phyloP scores from a whole-genome alignment of 2,329 filamentous ascomycete species.

The Aureobasidium leucospermi region DNA sequence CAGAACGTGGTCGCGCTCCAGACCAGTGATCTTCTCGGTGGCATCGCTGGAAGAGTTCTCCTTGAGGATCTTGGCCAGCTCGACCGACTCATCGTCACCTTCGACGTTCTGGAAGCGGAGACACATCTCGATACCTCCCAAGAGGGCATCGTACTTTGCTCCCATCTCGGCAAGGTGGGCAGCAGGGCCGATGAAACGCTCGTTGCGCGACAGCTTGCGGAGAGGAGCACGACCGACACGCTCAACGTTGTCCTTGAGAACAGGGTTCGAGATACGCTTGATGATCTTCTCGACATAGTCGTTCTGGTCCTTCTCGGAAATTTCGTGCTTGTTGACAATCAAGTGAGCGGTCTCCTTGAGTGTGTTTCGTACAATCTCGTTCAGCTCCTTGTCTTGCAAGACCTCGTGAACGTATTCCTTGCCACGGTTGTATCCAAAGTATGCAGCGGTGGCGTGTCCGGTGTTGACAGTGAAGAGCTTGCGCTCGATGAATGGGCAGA shows the following conservation, averaged over 20 bases:
- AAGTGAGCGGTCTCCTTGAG: constrained; percentile 80
- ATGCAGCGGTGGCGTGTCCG: constrained; percentile 89
- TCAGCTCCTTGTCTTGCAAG: constrained; percentile 71
- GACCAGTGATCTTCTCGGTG: constrained; percentile 71
- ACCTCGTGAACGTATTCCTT: constrained; percentile 88
- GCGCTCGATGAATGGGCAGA: constrained; percentile 94
- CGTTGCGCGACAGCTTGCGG: constrained; percentile 88
- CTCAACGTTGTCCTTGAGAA: constrained; percentile 86
- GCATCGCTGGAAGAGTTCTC: constrained; percentile 65
- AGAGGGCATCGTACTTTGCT: constrained; percentile 62
- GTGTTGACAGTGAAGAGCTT: constrained; percentile 99
- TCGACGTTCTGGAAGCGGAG: constrained; percentile 94
- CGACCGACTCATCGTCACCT: constrained; percentile 79
- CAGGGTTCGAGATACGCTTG: constrained; percentile 84
- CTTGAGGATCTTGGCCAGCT: constrained; percentile 80
- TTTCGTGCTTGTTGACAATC: constrained; percentile 81
- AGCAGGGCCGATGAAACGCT: constrained; percentile 91
- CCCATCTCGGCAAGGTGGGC: constrained; percentile 79
- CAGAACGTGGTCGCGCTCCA: constrained; percentile 69
- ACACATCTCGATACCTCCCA: constrained; percentile 82
- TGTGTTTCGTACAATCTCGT: constrained; percentile 68
- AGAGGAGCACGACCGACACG: constrained; percentile 92
- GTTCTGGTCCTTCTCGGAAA: constrained; percentile 65
- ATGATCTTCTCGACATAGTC: constrained; percentile 91
- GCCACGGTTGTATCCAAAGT: constrained; percentile 82